Conservation (phyloP, 1,139 yeast species). For the Zygotorulaspora mrakii region DNA sequence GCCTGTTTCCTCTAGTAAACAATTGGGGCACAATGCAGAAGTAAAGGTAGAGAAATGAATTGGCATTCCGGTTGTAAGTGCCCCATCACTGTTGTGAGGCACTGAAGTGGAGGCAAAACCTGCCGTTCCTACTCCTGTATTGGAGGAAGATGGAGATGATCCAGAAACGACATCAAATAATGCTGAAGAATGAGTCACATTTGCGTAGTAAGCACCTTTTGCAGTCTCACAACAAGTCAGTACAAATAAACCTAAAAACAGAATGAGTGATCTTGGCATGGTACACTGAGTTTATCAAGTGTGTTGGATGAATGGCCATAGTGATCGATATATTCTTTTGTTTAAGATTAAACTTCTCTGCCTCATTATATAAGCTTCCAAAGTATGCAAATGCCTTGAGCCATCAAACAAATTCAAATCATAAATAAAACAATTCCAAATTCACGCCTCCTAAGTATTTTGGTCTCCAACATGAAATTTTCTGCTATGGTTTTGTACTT, state of each 20-base stretch:
- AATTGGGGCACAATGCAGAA: conserved; percentile 12
- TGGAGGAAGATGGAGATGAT: not conserved
- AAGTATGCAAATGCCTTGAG: too few relatives aligned
- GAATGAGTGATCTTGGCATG: not conserved
- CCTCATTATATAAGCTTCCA: too few relatives aligned
- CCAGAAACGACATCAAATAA: not conserved
- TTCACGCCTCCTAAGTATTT: too few relatives aligned
- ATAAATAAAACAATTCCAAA: too few relatives aligned
- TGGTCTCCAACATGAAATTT: too few relatives aligned
- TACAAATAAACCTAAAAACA: not conserved
- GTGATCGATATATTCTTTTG: too few relatives aligned
- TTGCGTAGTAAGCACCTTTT: not conserved
- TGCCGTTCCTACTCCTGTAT: conserved; percentile 1
- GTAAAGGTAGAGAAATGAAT: conserved; percentile 9
- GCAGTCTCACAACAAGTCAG: not conserved
- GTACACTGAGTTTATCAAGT: too few relatives aligned
- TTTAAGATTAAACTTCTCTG: too few relatives aligned
- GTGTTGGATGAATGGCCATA: too few relatives aligned
- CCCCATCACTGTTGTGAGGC: conserved; percentile 3
- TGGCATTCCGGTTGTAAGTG: conserved; percentile 3
- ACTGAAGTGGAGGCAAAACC: conserved; percentile 4
- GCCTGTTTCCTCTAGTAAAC: conserved; percentile 4
- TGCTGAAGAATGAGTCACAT: not conserved
- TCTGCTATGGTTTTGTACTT: too few relatives aligned
- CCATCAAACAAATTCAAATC: too few relatives aligned